phyloP scores from a whole-genome alignment of 192 early-diverging fungal genomes.

The Piromyces sp. region DNA sequence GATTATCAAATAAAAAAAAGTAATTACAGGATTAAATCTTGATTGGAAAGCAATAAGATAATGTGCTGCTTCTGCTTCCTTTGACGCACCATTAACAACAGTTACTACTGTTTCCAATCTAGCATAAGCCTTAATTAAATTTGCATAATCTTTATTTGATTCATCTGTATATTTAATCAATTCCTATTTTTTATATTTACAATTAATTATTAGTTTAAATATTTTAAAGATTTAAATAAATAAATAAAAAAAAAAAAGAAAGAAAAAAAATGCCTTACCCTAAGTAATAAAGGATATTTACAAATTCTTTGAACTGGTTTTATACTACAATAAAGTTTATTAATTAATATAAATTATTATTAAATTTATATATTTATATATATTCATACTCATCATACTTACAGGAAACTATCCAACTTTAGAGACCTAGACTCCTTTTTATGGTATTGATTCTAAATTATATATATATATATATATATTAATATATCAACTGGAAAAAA shows the following conservation, averaged over 20 bases:
- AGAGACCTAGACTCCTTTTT: not conserved
- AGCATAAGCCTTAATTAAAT: not conserved
- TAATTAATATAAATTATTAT: too few relatives aligned
- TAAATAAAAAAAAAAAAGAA: too few relatives aligned
- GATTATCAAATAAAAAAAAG: not conserved
- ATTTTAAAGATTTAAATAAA: too few relatives aligned
- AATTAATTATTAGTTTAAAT: not conserved
- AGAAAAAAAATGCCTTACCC: not conserved
- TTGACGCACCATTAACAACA: not conserved
- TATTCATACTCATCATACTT: not conserved
- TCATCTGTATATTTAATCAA: not conserved
- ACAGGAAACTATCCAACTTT: not conserved
- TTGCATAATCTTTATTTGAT: not conserved
- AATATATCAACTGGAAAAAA: too few relatives aligned
- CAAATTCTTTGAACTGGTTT: not conserved
- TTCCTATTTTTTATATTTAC: not conserved
- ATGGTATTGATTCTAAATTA: not conserved
- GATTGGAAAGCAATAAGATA: not conserved
- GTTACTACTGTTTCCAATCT: not conserved
- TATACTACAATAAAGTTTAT: too few relatives aligned
- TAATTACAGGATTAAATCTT: not conserved
- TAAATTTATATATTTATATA: too few relatives aligned
- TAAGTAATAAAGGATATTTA: not conserved
- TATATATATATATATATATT: too few relatives aligned
- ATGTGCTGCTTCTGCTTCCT: not conserved